These are phyloP conservation scores for Prosopis cineraria DNA, from an alignment of 306 rosid species.

Conservation along the genomic window DNA sequence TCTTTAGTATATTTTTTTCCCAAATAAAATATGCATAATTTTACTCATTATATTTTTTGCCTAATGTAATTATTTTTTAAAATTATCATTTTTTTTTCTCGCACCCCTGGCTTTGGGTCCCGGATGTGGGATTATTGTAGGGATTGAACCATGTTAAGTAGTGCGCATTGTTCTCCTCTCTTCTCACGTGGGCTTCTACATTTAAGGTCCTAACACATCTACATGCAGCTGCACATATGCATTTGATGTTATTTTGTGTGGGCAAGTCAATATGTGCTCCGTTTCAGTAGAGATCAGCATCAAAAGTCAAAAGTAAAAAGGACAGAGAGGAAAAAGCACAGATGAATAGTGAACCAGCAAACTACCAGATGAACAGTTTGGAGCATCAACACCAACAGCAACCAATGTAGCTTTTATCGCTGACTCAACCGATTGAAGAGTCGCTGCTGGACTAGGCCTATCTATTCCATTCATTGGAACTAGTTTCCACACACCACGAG, in stretches of 20 bases:
- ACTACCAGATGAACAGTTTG: conserved; percentile 60
- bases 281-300: conserved; percentile 18
- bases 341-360: conserved; percentile 32
- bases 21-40: no score
- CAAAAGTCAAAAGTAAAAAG: conserved; percentile 27
- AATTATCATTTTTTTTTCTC: no score
- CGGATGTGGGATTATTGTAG: no score
- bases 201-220: neutral
- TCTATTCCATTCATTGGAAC: conserved; percentile 87
- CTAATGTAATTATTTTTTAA: no score
- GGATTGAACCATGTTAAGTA: no score
- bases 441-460: conserved; percentile 88
- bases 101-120: no score
- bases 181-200: neutral
- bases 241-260: conserved; percentile 6
- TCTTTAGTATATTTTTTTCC: no score
- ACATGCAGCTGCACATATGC: neutral
- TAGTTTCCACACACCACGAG: conserved; percentile 81
- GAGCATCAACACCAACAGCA: conserved; percentile 67
- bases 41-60: no score
- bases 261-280: conserved; percentile 9
- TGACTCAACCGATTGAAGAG: conserved; percentile 58
- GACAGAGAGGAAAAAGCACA: conserved; percentile 13
- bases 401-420: conserved; percentile 65
- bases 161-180: no score